A percentile compares a stretch with the other conserved stretches of the same genome.
phyloP scores from a whole-genome alignment of 2,329 filamentous ascomycete species.

The Achaetomium macrosporum region DNA sequence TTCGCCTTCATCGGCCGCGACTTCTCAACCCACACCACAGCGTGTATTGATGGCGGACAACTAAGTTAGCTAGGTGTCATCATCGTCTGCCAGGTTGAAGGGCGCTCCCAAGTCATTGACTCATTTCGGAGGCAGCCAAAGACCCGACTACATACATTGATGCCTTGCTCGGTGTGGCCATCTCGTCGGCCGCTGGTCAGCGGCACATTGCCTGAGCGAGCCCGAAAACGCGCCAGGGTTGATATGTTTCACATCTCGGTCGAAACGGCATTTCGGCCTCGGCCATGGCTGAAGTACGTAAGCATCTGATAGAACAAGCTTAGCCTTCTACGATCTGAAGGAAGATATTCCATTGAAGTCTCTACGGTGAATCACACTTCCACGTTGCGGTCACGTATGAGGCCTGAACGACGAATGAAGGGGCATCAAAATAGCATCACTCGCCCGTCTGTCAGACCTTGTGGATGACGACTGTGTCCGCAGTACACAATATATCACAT shows the following conservation, averaged over 20 bases:
- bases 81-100: neutral
- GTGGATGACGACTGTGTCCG: too few relatives aligned
- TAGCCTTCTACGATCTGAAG: too few relatives aligned
- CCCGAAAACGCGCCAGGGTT: conserved; percentile 1
- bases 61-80: neutral
- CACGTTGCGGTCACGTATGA: too few relatives aligned
- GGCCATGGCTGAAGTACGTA: neutral
- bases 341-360: too few relatives aligned
- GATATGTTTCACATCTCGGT: conserved; percentile 10
- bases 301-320: too few relatives aligned
- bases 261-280: conserved; percentile 4
- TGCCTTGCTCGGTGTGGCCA: neutral
- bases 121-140: neutral
- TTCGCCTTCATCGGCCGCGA: neutral
- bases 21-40: neutral
- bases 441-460: too few relatives aligned
- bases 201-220: neutral
- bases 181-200: neutral
- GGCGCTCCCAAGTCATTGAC: neutral
- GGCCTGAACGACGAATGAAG: too few relatives aligned
- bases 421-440: too few relatives aligned
- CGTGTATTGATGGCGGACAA: neutral
- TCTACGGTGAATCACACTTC: too few relatives aligned
- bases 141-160: neutral
- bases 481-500: too few relatives aligned